Base-by-base conservation (phyloP, 2,329 filamentous ascomycete genomes). In the Ceratocystis colombiana region DNA sequence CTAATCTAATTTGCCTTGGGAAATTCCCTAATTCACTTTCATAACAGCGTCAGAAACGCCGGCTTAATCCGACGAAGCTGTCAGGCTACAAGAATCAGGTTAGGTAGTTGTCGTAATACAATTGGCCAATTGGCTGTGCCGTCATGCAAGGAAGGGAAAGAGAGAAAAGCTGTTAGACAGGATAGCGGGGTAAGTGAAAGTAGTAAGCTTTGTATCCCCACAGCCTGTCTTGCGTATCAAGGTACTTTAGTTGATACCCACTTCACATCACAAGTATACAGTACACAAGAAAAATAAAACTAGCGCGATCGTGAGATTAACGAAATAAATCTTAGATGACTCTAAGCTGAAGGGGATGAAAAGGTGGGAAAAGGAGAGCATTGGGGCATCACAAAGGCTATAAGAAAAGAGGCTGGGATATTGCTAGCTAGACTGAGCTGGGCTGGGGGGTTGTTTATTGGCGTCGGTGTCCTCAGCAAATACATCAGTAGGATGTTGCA, bases 281-380 rank as follows among this genome's bases (percentile, higher is more conserved):
- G 25, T 25, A 28, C 22, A 53, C 25, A 25, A 8, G 20, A n/a
- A 53, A 59, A 59, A 17, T 7, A 30, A 59, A n/a, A 30, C 55
- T n/a, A 15, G 37, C 10, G 12, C 10, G 28, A 59, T 59, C 55
- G 55, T 59, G 55, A 59, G 55, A 59, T 59, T 37, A 59, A 59
- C 55, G 55, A 30, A 33, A 59, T 28, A 37, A 59, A 59, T n/a
- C 25, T 37, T 37, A 20, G 12, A 59, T 59, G 28, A 59, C 55
- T 59, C 12, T 37, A 59, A 59, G 55, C 55, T 59, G 55, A 59
- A 59, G 10, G 28, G 15, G 15, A 5, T 20, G 28, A n/a, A 59
- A 4, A 37, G 12, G 55, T 0, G 22, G 53, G n/a, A 59, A n/a
- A 37, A 37, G 28, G 28, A 20, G 15, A 37, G 15, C 55, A 37